Conservation (phyloP, 441 rosid species). For the Populus hybrid region DNA sequence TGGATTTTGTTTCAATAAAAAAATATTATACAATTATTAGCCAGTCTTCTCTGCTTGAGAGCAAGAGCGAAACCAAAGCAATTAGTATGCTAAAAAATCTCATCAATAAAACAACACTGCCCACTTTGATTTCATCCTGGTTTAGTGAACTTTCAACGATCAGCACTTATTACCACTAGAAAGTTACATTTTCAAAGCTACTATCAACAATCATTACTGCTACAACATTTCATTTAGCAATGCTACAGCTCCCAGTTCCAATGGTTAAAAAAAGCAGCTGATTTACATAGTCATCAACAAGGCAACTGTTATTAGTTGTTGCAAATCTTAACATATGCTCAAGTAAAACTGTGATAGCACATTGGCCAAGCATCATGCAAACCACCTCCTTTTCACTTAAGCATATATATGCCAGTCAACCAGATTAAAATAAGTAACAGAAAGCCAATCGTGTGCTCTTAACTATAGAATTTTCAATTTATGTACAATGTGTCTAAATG, state of each 20-base stretch:
- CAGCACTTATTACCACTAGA: background rate
- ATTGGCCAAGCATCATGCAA: background rate
- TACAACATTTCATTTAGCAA: background rate
- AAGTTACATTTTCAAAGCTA: background rate
- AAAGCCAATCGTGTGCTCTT: background rate
- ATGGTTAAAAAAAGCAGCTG: background rate
- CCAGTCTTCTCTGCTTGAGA: background rate
- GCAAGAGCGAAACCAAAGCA: background rate
- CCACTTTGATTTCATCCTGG: background rate
- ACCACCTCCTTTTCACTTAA: background rate
- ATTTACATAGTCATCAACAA: background rate
- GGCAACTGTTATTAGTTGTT: background rate
- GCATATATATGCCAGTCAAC: background rate
- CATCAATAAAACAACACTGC: background rate
- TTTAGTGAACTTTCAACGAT: background rate
- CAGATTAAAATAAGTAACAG: background rate
- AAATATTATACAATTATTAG: background rate
- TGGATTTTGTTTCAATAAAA: background rate
- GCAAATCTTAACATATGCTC: background rate
- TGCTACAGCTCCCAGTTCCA: background rate
- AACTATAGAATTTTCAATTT: background rate
- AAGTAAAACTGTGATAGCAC: background rate
- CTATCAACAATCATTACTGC: background rate
- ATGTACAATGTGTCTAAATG: background rate
- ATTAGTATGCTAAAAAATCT: background rate